Base-by-base conservation (phyloP, 352 stramenopile species). In the Phytopythium aichiense region DNA sequence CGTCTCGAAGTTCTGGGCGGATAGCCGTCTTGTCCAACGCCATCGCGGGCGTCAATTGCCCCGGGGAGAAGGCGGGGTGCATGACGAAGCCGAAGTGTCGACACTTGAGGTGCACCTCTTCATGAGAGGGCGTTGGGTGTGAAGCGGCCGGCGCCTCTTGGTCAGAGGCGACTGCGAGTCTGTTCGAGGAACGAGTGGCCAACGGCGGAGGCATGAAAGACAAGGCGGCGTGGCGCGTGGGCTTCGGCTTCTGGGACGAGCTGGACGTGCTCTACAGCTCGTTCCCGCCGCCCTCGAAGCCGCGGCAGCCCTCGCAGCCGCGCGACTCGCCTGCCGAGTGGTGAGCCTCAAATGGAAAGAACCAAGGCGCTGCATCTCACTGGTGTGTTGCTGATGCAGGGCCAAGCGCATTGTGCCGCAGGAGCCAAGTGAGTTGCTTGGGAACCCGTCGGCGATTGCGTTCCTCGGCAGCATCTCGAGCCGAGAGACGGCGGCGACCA, bases 201-300 rank as follows among this genome's bases (percentile, higher is more conserved):
- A 30, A 60, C 8, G 2, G 12, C 40, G 18, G 22, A 42, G n/a
- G 2, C 7, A n/a, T 11, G 23, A 0, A 20, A 3, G 55, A 2
- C 15, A 16, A n/a, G 25, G 7, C 38, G 16, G 43, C 73, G 30
- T 91, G 84, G 84, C 74, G 79, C 15, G 56, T 85, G 12, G 58
- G 61, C 25, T 91, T 75, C 48, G 79, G 84, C 13, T 93, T 93
- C 56, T 81, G 76, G 69, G 73, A 68, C 30, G 68, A 77, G 35
- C 46, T 81, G 18, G 81, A 93, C 45, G 68, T 74, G 55, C 65
- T 87, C 46, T 90, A 88, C 61, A 67, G 74, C 13, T 62, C 64
- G 28, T 66, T 78, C 23, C 55, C 60, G 13, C 62, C 72, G 16
- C 63, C 77, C 18, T 13, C 18, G 16, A 91, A 83, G 52, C 84